Conservation (phyloP, 495 filamentous ascomycete species). For the Amniculicola lignicola region DNA sequence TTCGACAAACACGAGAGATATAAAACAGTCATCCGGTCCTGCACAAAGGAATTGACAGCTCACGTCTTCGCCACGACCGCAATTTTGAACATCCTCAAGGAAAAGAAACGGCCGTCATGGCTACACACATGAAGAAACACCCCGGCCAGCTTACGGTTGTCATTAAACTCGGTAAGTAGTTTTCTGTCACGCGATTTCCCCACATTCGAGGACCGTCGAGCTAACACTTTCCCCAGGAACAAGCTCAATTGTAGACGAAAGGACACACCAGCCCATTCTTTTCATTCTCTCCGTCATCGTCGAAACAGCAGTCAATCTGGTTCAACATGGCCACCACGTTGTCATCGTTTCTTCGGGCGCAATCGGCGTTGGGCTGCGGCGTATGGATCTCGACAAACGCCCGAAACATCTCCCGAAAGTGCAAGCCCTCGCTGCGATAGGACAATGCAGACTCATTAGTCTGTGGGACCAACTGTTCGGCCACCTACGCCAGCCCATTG, state of each 20-base stretch:
- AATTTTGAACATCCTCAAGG: too few species aligned
- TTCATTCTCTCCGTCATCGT: slow-evolving; percentile 87
- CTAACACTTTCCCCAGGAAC: slow-evolving; percentile 55
- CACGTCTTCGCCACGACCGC: too few species aligned
- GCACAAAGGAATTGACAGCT: too few species aligned
- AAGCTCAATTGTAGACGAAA: slow-evolving; percentile 96
- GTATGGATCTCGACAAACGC: slow-evolving; percentile 84
- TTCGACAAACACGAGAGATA: too few species aligned
- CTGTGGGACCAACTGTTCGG: slow-evolving; percentile 91
- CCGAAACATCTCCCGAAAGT: slow-evolving; percentile 84
- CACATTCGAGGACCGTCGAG: slow-evolving; percentile 3
- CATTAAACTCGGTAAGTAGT: slow-evolving; percentile 79
- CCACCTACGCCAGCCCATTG: slow-evolving; percentile 83
- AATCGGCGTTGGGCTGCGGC: slow-evolving; percentile 84
- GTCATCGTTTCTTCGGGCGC: slow-evolving; percentile 95
- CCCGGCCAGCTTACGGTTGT: slow-evolving; percentile 66
- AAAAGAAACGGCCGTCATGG: slow-evolving; percentile 40
- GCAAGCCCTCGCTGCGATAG: slow-evolving; percentile 93
- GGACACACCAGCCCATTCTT: slow-evolving; percentile 92
- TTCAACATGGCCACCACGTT: slow-evolving; percentile 87
- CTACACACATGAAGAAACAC: slow-evolving; percentile 50
- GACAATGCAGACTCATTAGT: slow-evolving; percentile 92
- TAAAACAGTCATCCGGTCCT: slow-evolving; percentile 11
- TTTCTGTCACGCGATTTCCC: slow-evolving; percentile 14
- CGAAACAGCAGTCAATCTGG: slow-evolving; percentile 81